Evolutionary conservation across 768 basidiomycete species (phyloP).

Genomic region (Termitomyces sp.): DNA sequence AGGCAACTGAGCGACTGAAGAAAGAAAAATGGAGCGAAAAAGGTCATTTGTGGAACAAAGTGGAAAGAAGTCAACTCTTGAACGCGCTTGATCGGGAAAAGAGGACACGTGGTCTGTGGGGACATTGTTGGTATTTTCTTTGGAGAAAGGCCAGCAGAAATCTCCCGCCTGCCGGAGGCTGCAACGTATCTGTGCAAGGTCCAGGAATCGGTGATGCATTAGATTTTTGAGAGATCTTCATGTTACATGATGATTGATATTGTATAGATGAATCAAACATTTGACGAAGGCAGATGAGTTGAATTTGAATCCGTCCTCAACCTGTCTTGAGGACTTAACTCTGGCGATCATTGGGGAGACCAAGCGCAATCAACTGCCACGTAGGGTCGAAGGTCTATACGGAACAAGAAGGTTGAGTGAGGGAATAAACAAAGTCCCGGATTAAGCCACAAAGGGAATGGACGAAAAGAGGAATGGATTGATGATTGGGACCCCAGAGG

Average conservation of each 20-base stretch:
- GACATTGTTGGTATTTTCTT: neutral
- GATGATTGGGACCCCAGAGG: neutral
- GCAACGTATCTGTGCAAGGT: neutral
- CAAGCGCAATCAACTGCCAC: neutral
- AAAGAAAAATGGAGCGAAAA: too few species aligned
- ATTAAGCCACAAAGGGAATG: constrained; percentile 11
- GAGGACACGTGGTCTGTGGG: neutral
- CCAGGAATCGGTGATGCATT: neutral
- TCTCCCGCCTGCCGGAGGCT: neutral
- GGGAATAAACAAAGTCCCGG: constrained; percentile 13
- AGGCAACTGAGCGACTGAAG: neutral
- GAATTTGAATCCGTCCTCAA: neutral
- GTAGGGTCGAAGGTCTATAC: neutral
- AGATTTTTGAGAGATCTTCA: neutral
- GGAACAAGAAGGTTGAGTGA: constrained; percentile 13
- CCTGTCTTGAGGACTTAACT: neutral
- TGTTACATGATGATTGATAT: neutral
- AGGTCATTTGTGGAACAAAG: neutral
- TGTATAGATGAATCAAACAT: neutral
- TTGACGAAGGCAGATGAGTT: neutral
- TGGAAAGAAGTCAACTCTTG: neutral
- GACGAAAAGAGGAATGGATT: constrained; percentile 9
- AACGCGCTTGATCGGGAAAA: neutral
- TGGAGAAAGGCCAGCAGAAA: neutral
- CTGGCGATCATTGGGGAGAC: neutral